A percentile compares a stretch with the other conserved stretches of the same genome.
phyloP scores from a whole-genome alignment of 495 filamentous ascomycete genomes.

The Amniculicola lignicola region DNA sequence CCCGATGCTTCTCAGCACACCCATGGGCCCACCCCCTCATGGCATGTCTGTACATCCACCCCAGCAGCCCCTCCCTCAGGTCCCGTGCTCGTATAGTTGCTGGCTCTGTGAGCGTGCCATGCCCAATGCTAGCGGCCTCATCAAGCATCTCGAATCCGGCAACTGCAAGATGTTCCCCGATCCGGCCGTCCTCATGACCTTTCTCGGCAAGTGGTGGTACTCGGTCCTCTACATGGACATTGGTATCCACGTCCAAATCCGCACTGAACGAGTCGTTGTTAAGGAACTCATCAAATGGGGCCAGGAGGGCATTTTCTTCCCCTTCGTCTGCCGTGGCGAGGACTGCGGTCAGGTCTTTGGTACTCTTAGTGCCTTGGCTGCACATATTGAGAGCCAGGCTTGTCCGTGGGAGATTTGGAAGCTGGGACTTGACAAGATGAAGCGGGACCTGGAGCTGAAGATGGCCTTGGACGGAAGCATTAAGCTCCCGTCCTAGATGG shows the following conservation, averaged over 20 bases:
- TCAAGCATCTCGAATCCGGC: slow-evolving; percentile 24
- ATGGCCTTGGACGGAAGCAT: no score
- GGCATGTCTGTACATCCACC: slow-evolving; percentile 6
- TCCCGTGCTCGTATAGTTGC: no score
- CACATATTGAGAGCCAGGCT: slow-evolving; percentile 11
- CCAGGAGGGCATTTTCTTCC: slow-evolving; percentile 2
- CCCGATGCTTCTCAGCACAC: not conserved
- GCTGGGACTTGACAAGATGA: slow-evolving; percentile 5
- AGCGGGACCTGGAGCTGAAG: not conserved
- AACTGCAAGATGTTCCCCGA: slow-evolving; percentile 5
- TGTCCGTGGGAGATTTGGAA: slow-evolving; percentile 9
- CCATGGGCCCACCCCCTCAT: not conserved
- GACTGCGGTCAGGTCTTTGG: slow-evolving; percentile 9
- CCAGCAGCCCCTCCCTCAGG: not conserved
- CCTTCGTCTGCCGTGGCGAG: slow-evolving; percentile 10
- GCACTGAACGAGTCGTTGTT: slow-evolving; percentile 1
- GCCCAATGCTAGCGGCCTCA: slow-evolving; percentile 1
- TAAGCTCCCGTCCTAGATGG: no score
- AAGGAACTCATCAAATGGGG: not conserved
- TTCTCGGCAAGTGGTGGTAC: slow-evolving; percentile 22
- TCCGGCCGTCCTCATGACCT: not conserved
- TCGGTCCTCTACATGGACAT: slow-evolving; percentile 24
- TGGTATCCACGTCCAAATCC: slow-evolving; percentile 16
- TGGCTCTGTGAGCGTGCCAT: slow-evolving; percentile 9
- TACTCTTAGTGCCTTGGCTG: slow-evolving; percentile 9